Base-by-base conservation (phyloP, 2,329 filamentous ascomycete genomes). In the Lachnellula cervina region DNA sequence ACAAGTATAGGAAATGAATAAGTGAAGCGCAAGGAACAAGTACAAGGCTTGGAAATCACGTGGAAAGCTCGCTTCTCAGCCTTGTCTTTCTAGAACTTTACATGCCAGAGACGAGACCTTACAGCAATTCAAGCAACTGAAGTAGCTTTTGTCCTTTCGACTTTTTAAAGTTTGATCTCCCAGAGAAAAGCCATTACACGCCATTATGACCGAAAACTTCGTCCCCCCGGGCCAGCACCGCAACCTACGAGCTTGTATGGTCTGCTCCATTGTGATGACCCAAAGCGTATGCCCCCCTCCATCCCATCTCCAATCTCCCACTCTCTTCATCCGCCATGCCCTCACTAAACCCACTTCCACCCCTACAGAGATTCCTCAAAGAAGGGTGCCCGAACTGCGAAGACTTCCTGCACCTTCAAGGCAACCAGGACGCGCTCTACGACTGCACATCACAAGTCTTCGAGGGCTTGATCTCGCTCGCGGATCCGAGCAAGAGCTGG, bases 331-430 rank as follows among this genome's bases (percentile, higher is more conserved):
- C 55, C 32, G 34, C 40, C 25, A 37, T 25, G 8, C 37, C 54
- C 56, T 52, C n/a, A 28, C 47, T 23, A 48, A 58, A 46, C 25
- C 38, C 48, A 45, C 25, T 38, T 47, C 34, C 69, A 28, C 25
- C 8, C 28, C 28, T 28, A 17, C 11, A 93, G 88, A 87, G 89
- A 72, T 99, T 99, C 80, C 80, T 86, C 67, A 82, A 84, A 67
- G 81, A 89, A 69, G 94, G 94, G 64, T 99, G 94, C 71, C 94
- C 94, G 59, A 99, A 99, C 79, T 99, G 94, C 80, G 93, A 97
- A 70, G 84, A 89, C 49, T 89, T 96, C 72, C 87, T 99, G 57
- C 86, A 90, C 72, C 87, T 97, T 59, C 81, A 83, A 62, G 86
- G 87, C 70, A 88, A 87, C 62, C 77, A 81, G 65, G 94, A 99